phyloP scores from a whole-genome alignment of 1,284 basidiomycete species.

The Puccinia coronata region DNA sequence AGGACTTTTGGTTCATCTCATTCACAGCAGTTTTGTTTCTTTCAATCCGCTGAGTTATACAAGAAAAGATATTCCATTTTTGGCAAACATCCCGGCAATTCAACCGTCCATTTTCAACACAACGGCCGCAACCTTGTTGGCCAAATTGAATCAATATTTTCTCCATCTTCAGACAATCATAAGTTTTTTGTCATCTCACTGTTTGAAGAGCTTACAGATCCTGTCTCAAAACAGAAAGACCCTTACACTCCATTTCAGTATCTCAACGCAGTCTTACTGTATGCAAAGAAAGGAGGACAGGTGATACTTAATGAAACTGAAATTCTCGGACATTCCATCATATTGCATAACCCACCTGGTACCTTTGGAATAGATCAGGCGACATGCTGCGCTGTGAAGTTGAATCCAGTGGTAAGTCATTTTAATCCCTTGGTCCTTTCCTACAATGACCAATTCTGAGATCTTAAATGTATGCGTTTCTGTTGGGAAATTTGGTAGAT shows the following conservation, averaged over 20 bases:
- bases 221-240: background rate
- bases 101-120: constrained; percentile 4
- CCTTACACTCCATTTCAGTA: constrained; percentile 11
- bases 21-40: background rate
- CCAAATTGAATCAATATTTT: constrained; percentile 15
- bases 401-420: constrained; percentile 26
- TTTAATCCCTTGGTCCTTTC: background rate
- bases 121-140: background rate
- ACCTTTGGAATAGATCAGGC: constrained; percentile 25
- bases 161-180: background rate
- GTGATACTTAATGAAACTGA: constrained; percentile 1
- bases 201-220: constrained; percentile 10
- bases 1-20: background rate
- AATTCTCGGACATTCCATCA: constrained; percentile 24
- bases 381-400: constrained; percentile 19
- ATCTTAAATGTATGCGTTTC: no score
- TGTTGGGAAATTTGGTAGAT: no score
- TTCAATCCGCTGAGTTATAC: background rate
- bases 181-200: constrained; percentile 16
- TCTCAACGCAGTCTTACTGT: constrained; percentile 10
- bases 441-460: no score
- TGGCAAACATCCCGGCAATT: background rate
- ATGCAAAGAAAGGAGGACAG: background rate
- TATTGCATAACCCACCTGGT: constrained; percentile 18
- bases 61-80: constrained; percentile 6